A percentile compares a stretch with the other conserved stretches of the same genome.
Conservation (phyloP, 2,329 filamentous ascomycete genomes). For the Pseudocercospora vitis region DNA sequence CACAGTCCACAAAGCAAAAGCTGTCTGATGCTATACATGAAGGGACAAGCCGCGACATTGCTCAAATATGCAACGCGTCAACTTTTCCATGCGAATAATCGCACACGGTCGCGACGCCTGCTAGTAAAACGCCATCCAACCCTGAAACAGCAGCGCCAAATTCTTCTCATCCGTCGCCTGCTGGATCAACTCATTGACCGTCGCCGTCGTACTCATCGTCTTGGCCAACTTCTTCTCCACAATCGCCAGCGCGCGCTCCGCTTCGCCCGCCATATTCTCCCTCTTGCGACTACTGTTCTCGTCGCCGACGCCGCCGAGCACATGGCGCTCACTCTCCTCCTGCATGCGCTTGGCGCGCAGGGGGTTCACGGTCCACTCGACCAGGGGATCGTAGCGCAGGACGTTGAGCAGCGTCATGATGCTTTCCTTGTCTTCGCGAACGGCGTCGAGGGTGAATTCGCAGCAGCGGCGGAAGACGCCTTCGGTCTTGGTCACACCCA, state of each 20-base stretch:
- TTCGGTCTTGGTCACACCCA: conserved; percentile 93
- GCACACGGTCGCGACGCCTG: too few relatives aligned
- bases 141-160: conserved; percentile 76
- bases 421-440: conserved; percentile 91
- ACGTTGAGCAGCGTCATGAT: conserved; percentile 99
- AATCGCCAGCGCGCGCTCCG: conserved; percentile 85
- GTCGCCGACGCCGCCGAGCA: conserved; percentile 12
- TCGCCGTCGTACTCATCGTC: conserved; percentile 88
- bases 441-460: conserved; percentile 91
- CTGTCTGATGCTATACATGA: too few relatives aligned
- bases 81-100: too few relatives aligned
- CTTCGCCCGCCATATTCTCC: conserved; percentile 69
- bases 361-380: conserved; percentile 88
- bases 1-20: too few relatives aligned
- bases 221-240: conserved; percentile 96
- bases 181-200: conserved; percentile 95
- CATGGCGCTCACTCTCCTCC: conserved; percentile 48
- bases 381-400: conserved; percentile 93
- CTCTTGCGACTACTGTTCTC: conserved; percentile 31
- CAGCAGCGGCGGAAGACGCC: conserved; percentile 97
- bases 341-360: conserved; percentile 66
- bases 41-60: too few relatives aligned
- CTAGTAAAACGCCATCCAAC: conserved; percentile 37
- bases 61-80: too few relatives aligned
- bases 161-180: conserved; percentile 92